Evolutionary conservation across 805 yeast genomes (phyloP).

Genomic region (Ogataea minuta): DNA sequence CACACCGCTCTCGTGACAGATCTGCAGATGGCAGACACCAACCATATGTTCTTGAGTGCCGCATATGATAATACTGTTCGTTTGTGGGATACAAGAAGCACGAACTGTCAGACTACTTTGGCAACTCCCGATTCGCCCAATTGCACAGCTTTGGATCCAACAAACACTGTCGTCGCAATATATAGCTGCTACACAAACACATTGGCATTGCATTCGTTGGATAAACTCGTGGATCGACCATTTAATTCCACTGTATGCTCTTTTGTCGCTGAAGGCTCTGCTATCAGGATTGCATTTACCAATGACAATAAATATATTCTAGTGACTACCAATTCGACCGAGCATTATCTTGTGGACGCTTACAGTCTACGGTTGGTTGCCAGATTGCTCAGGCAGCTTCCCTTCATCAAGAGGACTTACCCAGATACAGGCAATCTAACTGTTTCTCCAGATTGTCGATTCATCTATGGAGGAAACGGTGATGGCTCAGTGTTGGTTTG

Average conservation of each 20-base stretch:
- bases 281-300: conserved; percentile 40
- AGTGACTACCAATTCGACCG: conserved; percentile 23
- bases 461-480: conserved; percentile 58
- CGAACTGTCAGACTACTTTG: conserved; percentile 61
- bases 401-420: conserved; percentile 33
- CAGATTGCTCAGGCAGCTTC: conserved; percentile 45
- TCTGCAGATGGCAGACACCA: conserved; percentile 69
- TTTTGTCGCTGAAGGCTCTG: conserved; percentile 1
- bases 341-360: conserved; percentile 25
- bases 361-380: conserved; percentile 22
- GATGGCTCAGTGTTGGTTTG: conserved; percentile 52
- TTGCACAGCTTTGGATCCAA: conserved; percentile 73
- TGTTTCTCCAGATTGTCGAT: conserved; percentile 67
- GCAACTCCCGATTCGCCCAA: conserved; percentile 41
- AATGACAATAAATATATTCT: conserved; percentile 43
- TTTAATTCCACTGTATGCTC: conserved; percentile 47
- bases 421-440: conserved; percentile 57
- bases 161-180: conserved; percentile 77
- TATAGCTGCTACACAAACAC: conserved; percentile 44
- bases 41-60: conserved; percentile 62
- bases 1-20: conserved; percentile 75
- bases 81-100: conserved; percentile 79
- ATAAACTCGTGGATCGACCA: conserved; percentile 56
- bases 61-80: conserved; percentile 78
- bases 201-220: conserved; percentile 60